Base-by-base conservation (phyloP, 1,284 basidiomycete genomes). In the Cutaneotrichosporon sp. region DNA sequence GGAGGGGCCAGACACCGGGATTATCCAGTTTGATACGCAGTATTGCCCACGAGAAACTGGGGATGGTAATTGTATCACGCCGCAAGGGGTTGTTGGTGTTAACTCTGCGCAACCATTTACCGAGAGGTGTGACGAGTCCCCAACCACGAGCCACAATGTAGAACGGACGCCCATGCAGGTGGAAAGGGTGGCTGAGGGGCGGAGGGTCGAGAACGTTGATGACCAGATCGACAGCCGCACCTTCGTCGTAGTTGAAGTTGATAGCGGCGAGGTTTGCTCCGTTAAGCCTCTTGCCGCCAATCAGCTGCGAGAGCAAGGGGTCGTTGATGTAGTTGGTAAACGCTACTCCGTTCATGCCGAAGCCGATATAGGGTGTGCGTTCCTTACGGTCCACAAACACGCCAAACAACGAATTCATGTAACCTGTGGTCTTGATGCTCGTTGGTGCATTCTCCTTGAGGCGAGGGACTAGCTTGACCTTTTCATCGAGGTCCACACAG, bases 21-120 rank as follows among this genome's bases (percentile, higher is more conserved):
- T 60, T 55, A 49, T 65, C 63, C 20, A 59, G 59, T 22, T 50
- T 54, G 43, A 63, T 19, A 29, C 63, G 53, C 31, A 72, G 42
- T 22, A 75, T 55, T 1, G 61, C 63, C 45, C 59, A 67, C 1
- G 38, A 46, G 39, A 39, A 48, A 32, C 60, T 54, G 2, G 64
- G 49, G 9, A 76, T 62, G 19, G 61, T 54, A 20, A 74, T 49
- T 20, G 67, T 68, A 46, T 77, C 76, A 29, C 75, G 61, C 17
- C 72, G 62, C 11, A 75, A 49, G 4, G 75, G 75, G 49, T 73
- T 75, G 7, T 39, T 53, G 11, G 65, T 50, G 52, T 72, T 70
- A 20, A 65, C 54, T 9, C 0, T 38, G 19, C 47, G 24, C 14
- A 19, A 29, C 24, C 32, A 12, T 49, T 62, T 57, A 10, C 50